phyloP scores from a whole-genome alignment of 2,329 filamentous ascomycete genomes.

The Sporothrix variecibatus region DNA sequence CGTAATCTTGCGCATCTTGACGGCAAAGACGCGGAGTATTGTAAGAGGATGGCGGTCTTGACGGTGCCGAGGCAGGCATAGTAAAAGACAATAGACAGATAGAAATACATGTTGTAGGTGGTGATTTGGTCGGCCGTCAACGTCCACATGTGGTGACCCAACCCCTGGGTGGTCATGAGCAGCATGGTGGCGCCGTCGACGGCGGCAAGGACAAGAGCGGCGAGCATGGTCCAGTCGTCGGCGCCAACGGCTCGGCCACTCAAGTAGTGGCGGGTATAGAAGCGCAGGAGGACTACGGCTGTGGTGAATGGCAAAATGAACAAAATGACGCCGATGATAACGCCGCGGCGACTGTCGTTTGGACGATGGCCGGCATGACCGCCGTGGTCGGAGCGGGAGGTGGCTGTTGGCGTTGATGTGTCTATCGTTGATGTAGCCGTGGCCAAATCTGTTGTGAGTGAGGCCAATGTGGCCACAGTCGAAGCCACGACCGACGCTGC shows the following conservation, averaged over 20 bases:
- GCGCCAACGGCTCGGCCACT: slow-evolving; percentile 36
- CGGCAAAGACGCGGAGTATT: slow-evolving; percentile 43
- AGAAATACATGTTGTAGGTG: slow-evolving; percentile 38
- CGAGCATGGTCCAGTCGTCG: slow-evolving; percentile 39
- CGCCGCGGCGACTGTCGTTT: slow-evolving; percentile 31
- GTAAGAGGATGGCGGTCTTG: slow-evolving; percentile 43
- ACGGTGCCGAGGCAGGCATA: slow-evolving; percentile 40
- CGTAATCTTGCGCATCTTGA: slow-evolving; percentile 39
- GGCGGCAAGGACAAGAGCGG: slow-evolving; percentile 42
- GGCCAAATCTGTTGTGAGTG: background rate
- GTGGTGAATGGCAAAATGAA: slow-evolving; percentile 35
- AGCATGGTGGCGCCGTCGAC: slow-evolving; percentile 27
- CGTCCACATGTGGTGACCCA: slow-evolving; percentile 30
- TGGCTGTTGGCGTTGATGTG: background rate
- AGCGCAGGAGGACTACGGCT: slow-evolving; percentile 35
- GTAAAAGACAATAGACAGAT: slow-evolving; percentile 43
- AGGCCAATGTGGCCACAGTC: background rate
- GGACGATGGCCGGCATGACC: background rate
- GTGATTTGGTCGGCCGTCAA: slow-evolving; percentile 23
- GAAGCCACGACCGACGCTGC: background rate
- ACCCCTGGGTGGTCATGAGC: slow-evolving; percentile 28
- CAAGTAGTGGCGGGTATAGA: slow-evolving; percentile 37
- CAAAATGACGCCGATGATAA: slow-evolving; percentile 34
- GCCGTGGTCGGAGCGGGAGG: background rate
- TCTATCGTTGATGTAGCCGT: background rate